phyloP scores from a whole-genome alignment of 2,329 filamentous ascomycete species.

The Colletotrichum sp. region DNA sequence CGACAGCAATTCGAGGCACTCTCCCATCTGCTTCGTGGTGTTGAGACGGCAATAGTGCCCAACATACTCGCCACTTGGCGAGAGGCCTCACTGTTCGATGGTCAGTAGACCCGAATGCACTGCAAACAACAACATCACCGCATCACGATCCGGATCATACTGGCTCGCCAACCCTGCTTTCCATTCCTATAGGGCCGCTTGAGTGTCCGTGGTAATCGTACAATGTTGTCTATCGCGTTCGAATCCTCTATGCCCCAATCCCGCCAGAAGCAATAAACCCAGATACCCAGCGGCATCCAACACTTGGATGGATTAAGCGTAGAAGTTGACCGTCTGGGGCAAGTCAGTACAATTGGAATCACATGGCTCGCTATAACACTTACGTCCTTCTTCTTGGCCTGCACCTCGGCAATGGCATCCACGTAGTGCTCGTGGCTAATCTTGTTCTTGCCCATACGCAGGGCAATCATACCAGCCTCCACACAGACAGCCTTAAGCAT shows the following conservation, averaged over 20 bases:
- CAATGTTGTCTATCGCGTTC: constrained; percentile 22
- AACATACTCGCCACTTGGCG: constrained; percentile 11
- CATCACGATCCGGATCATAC: background rate
- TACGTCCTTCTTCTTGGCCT: constrained; percentile 92
- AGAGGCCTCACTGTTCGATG: background rate
- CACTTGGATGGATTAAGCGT: constrained; percentile 43
- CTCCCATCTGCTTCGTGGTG: background rate
- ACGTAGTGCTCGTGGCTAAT: constrained; percentile 99
- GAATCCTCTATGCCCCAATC: constrained; percentile 21
- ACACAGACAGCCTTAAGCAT: constrained; percentile 99
- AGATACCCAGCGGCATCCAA: constrained; percentile 7
- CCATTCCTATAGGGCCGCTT: constrained; percentile 21
- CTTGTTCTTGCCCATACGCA: constrained; percentile 93
- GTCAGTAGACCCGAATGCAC: background rate
- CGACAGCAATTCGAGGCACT: background rate
- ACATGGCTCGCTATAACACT: constrained; percentile 34
- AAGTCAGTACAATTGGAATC: constrained; percentile 26
- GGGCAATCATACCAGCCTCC: constrained; percentile 98
- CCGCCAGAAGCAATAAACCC: constrained; percentile 16
- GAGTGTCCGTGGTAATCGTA: constrained; percentile 22
- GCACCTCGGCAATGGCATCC: constrained; percentile 96
- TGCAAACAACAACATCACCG: background rate
- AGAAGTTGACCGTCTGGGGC: constrained; percentile 61
- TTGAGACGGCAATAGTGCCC: background rate
- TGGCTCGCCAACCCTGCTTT: constrained; percentile 9